A percentile compares a stretch with the other conserved stretches of the same genome.
Evolutionary conservation across 306 rosid species (phyloP).

Genomic region (Glycine tomentella): DNA sequence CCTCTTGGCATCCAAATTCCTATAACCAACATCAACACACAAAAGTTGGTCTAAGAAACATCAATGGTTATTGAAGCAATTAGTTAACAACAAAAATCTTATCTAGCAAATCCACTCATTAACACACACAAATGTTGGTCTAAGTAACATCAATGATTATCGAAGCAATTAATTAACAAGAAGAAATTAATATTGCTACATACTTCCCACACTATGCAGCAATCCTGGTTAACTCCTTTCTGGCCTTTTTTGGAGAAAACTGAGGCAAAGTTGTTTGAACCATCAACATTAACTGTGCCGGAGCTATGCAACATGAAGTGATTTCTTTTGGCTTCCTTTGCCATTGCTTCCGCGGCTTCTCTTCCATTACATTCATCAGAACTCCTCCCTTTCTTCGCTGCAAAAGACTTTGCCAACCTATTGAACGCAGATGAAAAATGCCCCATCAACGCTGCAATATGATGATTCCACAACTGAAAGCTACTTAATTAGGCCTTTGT

Average conservation of each 20-base stretch:
- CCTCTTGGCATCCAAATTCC: conserved; percentile 95
- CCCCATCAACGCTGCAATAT: conserved; percentile 55
- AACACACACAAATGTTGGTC: neutral
- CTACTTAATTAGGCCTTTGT: neutral
- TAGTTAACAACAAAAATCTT: neutral
- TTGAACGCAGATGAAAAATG: conserved; percentile 72
- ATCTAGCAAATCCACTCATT: too few relatives aligned
- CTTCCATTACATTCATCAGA: conserved; percentile 54
- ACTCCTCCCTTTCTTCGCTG: conserved; percentile 57
- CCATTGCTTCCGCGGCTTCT: conserved; percentile 80
- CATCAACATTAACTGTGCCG: conserved; percentile 56
- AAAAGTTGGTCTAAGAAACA: neutral
- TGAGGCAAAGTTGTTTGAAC: conserved; percentile 78
- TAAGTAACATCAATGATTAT: neutral
- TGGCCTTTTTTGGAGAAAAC: conserved; percentile 76
- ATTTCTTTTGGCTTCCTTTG: conserved; percentile 76
- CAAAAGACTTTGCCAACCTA: conserved; percentile 66
- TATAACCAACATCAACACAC: conserved; percentile 38
- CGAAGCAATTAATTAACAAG: neutral
- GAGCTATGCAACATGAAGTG: conserved; percentile 60
- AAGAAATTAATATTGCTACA: neutral
- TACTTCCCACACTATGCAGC: conserved; percentile 97
- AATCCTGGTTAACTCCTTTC: conserved; percentile 88
- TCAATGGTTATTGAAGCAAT: neutral
- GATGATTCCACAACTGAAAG: conserved; percentile 13